Conservation (phyloP, 2,329 filamentous ascomycete genomes). For the Aspergillus texensis region DNA sequence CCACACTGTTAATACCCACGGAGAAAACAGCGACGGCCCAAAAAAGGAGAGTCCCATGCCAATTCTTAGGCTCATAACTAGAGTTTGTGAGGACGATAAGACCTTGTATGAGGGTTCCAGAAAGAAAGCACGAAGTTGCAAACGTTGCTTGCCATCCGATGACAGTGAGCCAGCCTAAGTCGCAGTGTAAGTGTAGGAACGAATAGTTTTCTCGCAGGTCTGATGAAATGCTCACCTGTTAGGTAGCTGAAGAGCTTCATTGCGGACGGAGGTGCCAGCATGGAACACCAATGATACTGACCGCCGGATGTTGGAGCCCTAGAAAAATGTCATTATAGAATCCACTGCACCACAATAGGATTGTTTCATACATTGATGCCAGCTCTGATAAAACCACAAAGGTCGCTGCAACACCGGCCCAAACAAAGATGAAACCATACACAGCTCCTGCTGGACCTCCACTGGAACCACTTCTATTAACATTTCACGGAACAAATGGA, state of each 20-base stretch:
- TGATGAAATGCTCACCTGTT: constrained; percentile 26
- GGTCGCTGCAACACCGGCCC: constrained; percentile 30
- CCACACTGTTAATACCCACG: constrained; percentile 48
- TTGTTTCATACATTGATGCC: constrained; percentile 34
- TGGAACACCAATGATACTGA: constrained; percentile 46
- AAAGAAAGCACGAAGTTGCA: constrained; percentile 39
- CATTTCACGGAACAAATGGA: background rate
- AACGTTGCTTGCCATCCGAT: constrained; percentile 49
- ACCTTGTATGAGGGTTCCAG: constrained; percentile 40
- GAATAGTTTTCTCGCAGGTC: background rate
- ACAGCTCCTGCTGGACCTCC: constrained; percentile 37
- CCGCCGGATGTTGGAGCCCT: constrained; percentile 40
- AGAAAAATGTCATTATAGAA: background rate
- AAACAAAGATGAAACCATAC: constrained; percentile 38
- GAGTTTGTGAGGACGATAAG: constrained; percentile 41
- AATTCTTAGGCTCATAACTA: constrained; percentile 42
- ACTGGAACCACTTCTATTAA: constrained; percentile 19
- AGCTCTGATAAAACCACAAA: constrained; percentile 35
- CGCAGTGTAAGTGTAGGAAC: background rate
- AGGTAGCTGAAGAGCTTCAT: constrained; percentile 44
- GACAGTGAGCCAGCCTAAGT: constrained; percentile 43
- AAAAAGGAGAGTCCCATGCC: constrained; percentile 54
- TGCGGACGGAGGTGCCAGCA: constrained; percentile 39
- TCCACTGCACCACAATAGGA: background rate
- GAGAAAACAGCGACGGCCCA: constrained; percentile 47